A percentile compares a stretch with the other conserved stretches of the same genome.
phyloP scores from a whole-genome alignment of 164 flowering plant species.

The Kingdonia uniflora region DNA sequence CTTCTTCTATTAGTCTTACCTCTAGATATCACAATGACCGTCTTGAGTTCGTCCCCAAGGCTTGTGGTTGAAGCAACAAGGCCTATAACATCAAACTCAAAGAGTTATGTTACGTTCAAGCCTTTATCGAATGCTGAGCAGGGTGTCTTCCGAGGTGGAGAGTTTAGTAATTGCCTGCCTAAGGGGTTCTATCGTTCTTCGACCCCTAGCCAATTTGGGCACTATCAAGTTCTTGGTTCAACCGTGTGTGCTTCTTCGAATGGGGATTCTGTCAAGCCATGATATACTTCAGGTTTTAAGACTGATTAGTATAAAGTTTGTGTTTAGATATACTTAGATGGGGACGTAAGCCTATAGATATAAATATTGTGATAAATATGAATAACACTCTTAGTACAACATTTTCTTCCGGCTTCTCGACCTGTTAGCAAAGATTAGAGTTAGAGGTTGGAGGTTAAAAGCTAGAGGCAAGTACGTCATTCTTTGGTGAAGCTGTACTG shows the following conservation, averaged over 20 bases:
- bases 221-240: constrained; percentile 32
- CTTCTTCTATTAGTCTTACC: constrained; percentile 17
- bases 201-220: constrained; percentile 64
- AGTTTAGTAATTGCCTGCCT: constrained; percentile 46
- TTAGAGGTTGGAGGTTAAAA: too few relatives aligned
- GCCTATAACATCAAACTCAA: neutral
- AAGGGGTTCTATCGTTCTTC: constrained; percentile 56
- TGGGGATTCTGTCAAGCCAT: neutral
- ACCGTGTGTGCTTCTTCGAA: constrained; percentile 11
- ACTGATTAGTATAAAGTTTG: too few relatives aligned
- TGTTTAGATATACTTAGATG: too few relatives aligned
- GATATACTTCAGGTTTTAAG: neutral
- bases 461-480: too few relatives aligned
- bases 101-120: constrained; percentile 16
- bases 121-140: constrained; percentile 8
- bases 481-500: too few relatives aligned
- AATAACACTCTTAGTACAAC: too few relatives aligned
- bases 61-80: neutral
- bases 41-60: constrained; percentile 5
- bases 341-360: too few relatives aligned
- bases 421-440: too few relatives aligned
- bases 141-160: constrained; percentile 18
- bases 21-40: constrained; percentile 11
- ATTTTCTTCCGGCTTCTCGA: too few relatives aligned
- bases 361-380: too few relatives aligned